Conservation (phyloP, 495 filamentous ascomycete species). For the Penicillium lividum region DNA sequence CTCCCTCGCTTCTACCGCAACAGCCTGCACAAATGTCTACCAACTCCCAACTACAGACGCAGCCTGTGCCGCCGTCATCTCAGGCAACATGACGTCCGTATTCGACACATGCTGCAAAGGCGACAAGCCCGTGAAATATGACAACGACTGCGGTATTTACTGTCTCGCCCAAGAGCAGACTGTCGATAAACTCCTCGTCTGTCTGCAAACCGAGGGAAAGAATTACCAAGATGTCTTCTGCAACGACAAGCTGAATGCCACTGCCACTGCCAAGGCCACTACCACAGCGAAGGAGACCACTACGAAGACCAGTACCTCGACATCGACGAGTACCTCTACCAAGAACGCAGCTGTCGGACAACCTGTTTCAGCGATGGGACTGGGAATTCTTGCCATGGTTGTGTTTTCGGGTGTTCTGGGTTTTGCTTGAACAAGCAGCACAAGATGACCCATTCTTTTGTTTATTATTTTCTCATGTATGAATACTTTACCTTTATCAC, state of each 20-base stretch:
- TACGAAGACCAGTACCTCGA: conserved; percentile 14
- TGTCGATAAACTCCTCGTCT: conserved; percentile 35
- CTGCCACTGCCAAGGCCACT: conserved; percentile 40
- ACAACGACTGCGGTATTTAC: conserved; percentile 51
- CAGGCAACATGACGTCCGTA: conserved; percentile 39
- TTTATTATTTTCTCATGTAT: neutral
- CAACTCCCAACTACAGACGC: conserved; percentile 44
- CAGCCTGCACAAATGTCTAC: conserved; percentile 36
- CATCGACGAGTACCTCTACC: conserved; percentile 11
- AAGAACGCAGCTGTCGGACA: conserved; percentile 22
- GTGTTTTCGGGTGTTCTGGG: conserved; percentile 38
- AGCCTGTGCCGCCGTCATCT: conserved; percentile 42
- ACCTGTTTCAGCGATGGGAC: conserved; percentile 34
- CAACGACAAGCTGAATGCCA: conserved; percentile 34
- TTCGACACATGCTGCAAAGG: conserved; percentile 48
- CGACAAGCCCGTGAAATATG: conserved; percentile 43
- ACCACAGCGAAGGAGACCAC: conserved; percentile 22
- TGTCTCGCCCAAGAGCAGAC: conserved; percentile 50
- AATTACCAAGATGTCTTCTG: conserved; percentile 41
- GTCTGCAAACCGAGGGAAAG: conserved; percentile 36
- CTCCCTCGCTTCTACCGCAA: conserved; percentile 26
- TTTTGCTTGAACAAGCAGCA: conserved; percentile 18
- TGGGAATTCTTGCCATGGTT: conserved; percentile 41
- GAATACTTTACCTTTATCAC: neutral
- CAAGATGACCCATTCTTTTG: neutral